Evolutionary conservation across 257 asterid species (phyloP).

Genomic region (Hygrophila difformis): DNA sequence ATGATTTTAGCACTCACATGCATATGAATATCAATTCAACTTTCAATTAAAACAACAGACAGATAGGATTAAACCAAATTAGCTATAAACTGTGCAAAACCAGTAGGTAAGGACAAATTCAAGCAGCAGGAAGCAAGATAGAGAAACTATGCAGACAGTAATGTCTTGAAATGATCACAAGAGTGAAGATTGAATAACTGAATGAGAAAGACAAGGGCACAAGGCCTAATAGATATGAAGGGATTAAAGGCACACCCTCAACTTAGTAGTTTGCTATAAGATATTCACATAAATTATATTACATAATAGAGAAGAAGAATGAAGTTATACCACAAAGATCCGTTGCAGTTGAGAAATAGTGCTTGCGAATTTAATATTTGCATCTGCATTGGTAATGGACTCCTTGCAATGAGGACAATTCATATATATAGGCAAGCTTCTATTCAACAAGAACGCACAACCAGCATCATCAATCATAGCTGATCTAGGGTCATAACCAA

Average conservation of each 20-base stretch:
- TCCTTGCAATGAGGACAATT: slow-evolving; percentile 83
- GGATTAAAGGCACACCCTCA: background rate
- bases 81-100: no score
- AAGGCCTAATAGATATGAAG: no score
- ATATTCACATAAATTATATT: background rate
- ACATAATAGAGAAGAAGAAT: slow-evolving; percentile 18
- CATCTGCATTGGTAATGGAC: slow-evolving; percentile 31
- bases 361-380: slow-evolving; percentile 56
- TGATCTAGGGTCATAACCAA: slow-evolving; percentile 37
- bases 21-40: no score
- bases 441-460: slow-evolving; percentile 43
- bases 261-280: background rate
- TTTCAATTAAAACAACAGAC: no score
- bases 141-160: no score
- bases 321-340: slow-evolving; percentile 66
- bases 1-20: no score
- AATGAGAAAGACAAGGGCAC: no score
- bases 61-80: no score
- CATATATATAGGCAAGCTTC: slow-evolving; percentile 78
- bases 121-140: no score
- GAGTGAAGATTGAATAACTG: no score
- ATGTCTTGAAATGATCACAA: no score
- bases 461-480: slow-evolving; percentile 36
- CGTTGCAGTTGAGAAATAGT: slow-evolving; percentile 88
- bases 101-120: no score